Percentiles rank a stretch among this genome's conserved stretches.
Evolutionary conservation across 169 alveolate species (phyloP).

Genomic region (Cyclospora cayetanensis): DNA sequence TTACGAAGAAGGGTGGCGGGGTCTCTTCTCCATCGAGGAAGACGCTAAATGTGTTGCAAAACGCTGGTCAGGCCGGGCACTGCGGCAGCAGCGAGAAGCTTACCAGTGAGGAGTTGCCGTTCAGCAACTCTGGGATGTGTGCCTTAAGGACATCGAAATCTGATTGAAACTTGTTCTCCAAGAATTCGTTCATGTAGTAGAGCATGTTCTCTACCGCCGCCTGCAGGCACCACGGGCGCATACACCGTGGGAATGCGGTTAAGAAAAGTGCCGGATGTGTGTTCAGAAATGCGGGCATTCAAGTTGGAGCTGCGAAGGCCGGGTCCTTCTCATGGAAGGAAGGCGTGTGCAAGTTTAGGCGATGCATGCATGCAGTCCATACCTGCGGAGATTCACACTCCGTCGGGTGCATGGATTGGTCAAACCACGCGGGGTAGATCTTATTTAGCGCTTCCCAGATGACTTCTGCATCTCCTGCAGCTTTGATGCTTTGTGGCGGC

Average conservation of each 20-base stretch:
- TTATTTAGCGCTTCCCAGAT: not conserved
- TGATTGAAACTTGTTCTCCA: not conserved
- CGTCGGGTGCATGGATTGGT: not conserved
- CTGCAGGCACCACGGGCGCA: not conserved
- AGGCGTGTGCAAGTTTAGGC: too few species aligned
- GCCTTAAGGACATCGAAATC: not conserved
- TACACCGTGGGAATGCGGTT: too few species aligned
- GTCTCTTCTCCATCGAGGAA: too few species aligned
- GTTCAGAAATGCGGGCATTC: too few species aligned
- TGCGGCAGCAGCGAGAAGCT: too few species aligned
- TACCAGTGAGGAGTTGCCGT: not conserved
- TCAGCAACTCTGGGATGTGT: not conserved
- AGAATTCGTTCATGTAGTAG: not conserved
- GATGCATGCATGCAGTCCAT: too few species aligned
- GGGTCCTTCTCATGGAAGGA: too few species aligned
- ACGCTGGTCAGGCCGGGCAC: too few species aligned
- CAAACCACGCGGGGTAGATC: constrained; percentile 20
- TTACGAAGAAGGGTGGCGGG: too few species aligned
- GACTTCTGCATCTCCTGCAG: not conserved
- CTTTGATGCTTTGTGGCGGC: not conserved
- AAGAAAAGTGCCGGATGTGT: too few species aligned
- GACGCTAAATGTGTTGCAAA: too few species aligned
- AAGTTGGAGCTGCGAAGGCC: too few species aligned
- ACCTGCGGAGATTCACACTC: not conserved
- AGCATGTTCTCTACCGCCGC: not conserved